Evolutionary conservation across 768 basidiomycete genomes (phyloP).

Genomic region (Pulveroboletus ravenelii): DNA sequence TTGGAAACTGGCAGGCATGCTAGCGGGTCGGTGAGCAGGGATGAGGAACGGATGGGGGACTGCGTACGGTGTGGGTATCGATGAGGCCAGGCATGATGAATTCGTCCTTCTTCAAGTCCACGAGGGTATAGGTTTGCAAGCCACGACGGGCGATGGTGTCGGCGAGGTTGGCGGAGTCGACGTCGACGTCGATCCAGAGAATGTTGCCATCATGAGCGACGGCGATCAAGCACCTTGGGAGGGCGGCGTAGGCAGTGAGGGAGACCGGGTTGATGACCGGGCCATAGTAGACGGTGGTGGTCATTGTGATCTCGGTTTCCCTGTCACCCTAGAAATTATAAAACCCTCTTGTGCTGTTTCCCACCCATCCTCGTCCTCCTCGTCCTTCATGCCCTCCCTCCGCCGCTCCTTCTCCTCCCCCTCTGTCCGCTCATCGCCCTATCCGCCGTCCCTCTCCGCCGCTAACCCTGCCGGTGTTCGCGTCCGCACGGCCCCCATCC

Average conservation of each 20-base stretch:
- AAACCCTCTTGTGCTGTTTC: constrained; percentile 35
- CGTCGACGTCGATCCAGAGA: constrained; percentile 65
- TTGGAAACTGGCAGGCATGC: constrained; percentile 41
- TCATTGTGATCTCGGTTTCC: constrained; percentile 8
- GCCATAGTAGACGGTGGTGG: constrained; percentile 49
- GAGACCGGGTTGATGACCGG: constrained; percentile 52
- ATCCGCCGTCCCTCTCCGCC: constrained; percentile 42
- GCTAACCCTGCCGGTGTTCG: constrained; percentile 32
- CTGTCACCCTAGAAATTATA: constrained; percentile 36
- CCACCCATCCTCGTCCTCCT: constrained; percentile 26
- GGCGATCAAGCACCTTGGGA: constrained; percentile 51
- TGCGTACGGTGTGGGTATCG: constrained; percentile 84
- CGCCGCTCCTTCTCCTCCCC: constrained; percentile 73
- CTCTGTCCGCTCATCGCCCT: constrained; percentile 65
- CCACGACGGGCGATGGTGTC: constrained; percentile 51
- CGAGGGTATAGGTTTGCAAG: constrained; percentile 27
- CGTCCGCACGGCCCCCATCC: constrained; percentile 34
- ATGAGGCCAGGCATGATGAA: constrained; percentile 87
- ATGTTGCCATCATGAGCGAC: constrained; percentile 54
- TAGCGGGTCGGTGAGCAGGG: constrained; percentile 9
- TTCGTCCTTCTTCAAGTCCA: constrained; percentile 45
- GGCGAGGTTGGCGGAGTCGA: constrained; percentile 43
- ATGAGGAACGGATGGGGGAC: neutral
- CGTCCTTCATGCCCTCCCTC: constrained; percentile 60
- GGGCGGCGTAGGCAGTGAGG: constrained; percentile 39